Evolutionary conservation across 331 rosid species (phyloP).

Genomic region (Telfairia occidentalis): DNA sequence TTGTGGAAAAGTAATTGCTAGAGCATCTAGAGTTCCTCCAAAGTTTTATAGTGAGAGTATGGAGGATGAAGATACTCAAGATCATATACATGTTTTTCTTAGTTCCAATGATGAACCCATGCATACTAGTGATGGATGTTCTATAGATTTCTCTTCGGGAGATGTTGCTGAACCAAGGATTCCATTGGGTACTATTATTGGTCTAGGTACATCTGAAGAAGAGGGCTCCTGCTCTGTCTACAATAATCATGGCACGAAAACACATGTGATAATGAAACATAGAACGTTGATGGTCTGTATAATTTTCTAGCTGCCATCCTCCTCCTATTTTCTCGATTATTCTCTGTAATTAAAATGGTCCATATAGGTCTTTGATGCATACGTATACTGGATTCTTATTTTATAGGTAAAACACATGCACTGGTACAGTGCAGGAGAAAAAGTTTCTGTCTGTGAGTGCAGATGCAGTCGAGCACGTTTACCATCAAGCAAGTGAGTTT

Average conservation of each 20-base stretch:
- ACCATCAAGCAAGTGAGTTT: conserved; percentile 87
- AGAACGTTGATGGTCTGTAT: conserved; percentile 74
- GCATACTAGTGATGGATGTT: conserved; percentile 18
- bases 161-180: conserved; percentile 35
- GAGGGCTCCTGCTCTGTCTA: conserved; percentile 80
- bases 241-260: conserved; percentile 49
- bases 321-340: neutral
- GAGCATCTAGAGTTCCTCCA: conserved; percentile 57
- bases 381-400: neutral
- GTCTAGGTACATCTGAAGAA: conserved; percentile 70
- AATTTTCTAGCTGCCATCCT: conserved; percentile 8
- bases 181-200: conserved; percentile 70
- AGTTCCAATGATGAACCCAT: conserved; percentile 29
- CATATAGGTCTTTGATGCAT: neutral
- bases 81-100: conserved; percentile 64
- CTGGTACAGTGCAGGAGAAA: conserved; percentile 66
- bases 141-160: conserved; percentile 20
- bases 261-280: conserved; percentile 83
- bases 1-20: conserved; percentile 70
- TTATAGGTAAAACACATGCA: conserved; percentile 93
- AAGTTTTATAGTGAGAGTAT: conserved; percentile 23
- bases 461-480: conserved; percentile 85
- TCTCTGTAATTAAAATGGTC: neutral
- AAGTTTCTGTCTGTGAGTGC: conserved; percentile 78
- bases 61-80: conserved; percentile 40